A percentile compares a stretch with the other conserved stretches of the same genome.
Conservation (phyloP, 495 filamentous ascomycete genomes). For the Penicillium soppii region DNA sequence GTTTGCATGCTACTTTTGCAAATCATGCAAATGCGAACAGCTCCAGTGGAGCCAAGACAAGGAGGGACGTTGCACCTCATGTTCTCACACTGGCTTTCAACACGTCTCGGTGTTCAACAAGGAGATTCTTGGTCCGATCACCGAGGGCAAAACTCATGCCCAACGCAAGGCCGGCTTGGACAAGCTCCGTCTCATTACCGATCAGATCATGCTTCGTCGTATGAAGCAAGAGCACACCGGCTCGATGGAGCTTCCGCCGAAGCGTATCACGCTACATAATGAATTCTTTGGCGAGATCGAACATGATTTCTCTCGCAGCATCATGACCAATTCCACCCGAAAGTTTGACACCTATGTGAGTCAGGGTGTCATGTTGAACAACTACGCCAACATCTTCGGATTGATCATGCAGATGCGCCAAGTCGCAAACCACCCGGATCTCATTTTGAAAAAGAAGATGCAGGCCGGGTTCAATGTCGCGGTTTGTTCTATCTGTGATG, state of each 20-base stretch:
- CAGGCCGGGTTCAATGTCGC: conserved; percentile 86
- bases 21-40: conserved; percentile 71
- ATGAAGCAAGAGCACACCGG: conserved; percentile 89
- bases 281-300: conserved; percentile 96
- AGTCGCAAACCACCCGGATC: conserved; percentile 90
- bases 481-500: conserved; percentile 92
- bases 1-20: conserved; percentile 92
- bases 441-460: conserved; percentile 83
- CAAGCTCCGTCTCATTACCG: conserved; percentile 83
- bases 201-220: conserved; percentile 90
- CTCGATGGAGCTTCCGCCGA: conserved; percentile 92
- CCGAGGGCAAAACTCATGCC: conserved; percentile 46
- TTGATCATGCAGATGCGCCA: conserved; percentile 98
- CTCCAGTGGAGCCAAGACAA: conserved; percentile 81
- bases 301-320: conserved; percentile 89
- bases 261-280: conserved; percentile 85
- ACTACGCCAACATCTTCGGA: conserved; percentile 81
- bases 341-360: conserved; percentile 95
- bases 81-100: conserved; percentile 67
- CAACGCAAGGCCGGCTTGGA: conserved; percentile 64
- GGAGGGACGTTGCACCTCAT: conserved; percentile 64
- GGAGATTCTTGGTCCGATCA: conserved; percentile 78
- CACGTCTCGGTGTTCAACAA: conserved; percentile 97
- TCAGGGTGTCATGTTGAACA: conserved; percentile 91
- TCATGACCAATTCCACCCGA: conserved; percentile 84